Percentiles rank a stretch among this genome's conserved stretches.
Evolutionary conservation across 2,329 filamentous ascomycete genomes (phyloP).

Genomic region (Ceratocystis huliohia): DNA sequence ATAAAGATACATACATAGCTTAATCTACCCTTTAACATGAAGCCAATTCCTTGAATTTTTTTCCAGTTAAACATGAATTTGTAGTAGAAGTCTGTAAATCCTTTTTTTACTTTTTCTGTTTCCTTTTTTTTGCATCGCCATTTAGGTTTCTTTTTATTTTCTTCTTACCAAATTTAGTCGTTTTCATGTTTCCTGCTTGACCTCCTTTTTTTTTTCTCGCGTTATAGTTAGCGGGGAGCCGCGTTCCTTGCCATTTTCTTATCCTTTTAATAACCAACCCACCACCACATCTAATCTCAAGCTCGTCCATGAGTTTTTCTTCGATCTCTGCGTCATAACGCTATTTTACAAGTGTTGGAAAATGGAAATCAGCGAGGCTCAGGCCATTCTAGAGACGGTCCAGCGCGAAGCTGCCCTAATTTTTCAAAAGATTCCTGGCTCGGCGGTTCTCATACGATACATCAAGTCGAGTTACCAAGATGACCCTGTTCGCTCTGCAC

Average conservation of each 20-base stretch:
- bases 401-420: constrained; percentile 43
- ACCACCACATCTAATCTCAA: background rate
- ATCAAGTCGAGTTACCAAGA: constrained; percentile 96
- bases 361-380: constrained; percentile 54
- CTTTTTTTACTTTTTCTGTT: background rate
- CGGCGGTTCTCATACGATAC: constrained; percentile 86
- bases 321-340: background rate
- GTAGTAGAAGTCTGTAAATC: no score
- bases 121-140: background rate
- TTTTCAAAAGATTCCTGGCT: constrained; percentile 87
- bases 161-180: background rate
- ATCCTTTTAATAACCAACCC: background rate
- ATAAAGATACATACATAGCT: no score
- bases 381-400: constrained; percentile 40
- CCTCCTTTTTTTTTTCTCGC: constrained; percentile 11
- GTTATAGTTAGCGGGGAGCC: background rate
- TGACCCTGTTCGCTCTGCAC: constrained; percentile 82
- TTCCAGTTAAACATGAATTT: no score
- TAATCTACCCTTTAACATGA: no score
- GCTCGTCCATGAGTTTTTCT: background rate
- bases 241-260: background rate
- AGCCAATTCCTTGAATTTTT: no score
- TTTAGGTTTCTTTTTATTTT: background rate
- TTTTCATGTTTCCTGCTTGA: background rate
- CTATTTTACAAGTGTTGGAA: background rate